phyloP scores from a whole-genome alignment of 345 rosid species.

The Pelargonium nanum region DNA sequence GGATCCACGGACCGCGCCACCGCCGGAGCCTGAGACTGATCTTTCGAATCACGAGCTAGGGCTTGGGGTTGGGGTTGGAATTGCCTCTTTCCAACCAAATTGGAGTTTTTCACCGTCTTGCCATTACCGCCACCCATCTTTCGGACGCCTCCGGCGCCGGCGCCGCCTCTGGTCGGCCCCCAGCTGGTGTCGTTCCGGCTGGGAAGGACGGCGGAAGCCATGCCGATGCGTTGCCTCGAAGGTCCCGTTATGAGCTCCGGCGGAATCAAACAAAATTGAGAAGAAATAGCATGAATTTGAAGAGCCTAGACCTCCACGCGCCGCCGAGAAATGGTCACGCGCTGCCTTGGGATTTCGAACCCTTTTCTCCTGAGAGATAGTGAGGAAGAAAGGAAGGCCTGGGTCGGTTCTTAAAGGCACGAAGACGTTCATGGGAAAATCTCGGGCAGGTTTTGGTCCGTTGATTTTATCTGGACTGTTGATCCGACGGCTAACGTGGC shows the following conservation, averaged over 20 bases:
- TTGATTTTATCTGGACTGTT: neutral
- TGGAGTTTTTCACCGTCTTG: too few species aligned
- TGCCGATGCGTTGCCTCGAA: too few species aligned
- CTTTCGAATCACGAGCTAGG: conserved; percentile 30
- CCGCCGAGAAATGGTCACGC: conserved; percentile 8
- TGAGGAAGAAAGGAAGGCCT: too few species aligned
- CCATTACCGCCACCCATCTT: too few species aligned
- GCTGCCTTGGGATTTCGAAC: neutral
- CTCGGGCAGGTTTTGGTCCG: conserved; percentile 29
- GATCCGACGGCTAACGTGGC: conserved; percentile 20
- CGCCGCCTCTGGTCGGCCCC: too few species aligned
- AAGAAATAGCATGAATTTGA: too few species aligned
- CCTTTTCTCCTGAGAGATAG: conserved; percentile 26
- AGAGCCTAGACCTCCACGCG: conserved; percentile 29
- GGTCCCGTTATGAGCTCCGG: too few species aligned
- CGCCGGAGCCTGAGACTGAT: conserved; percentile 15
- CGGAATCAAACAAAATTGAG: too few species aligned
- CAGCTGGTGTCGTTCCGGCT: conserved; percentile 38
- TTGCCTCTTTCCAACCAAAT: too few species aligned
- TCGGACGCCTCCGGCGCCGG: too few species aligned
- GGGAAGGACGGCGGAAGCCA: conserved; percentile 37
- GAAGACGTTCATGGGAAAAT: conserved; percentile 35
- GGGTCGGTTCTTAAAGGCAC: conserved; percentile 43
- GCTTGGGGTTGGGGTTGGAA: conserved; percentile 15
- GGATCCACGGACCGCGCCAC: conserved; percentile 26